These are phyloP conservation scores for Colletotrichum lini DNA, from an alignment of 2,329 filamentous ascomycete species.

Conservation along the genomic window DNA sequence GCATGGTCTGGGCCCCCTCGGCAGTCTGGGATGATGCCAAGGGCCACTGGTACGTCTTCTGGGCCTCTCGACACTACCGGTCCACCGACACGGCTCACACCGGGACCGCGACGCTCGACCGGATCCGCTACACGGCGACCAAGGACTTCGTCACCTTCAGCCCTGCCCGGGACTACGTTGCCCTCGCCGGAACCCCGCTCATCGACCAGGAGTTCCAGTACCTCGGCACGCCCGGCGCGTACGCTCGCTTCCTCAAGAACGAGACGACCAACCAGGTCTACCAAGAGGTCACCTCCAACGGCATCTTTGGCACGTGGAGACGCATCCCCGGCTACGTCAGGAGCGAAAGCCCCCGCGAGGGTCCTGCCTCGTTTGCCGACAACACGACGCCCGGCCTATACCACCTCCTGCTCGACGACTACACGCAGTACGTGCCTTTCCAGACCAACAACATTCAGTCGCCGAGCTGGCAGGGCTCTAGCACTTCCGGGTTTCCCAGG, in stretches of 20 bases:
- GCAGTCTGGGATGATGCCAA: constrained; percentile 53
- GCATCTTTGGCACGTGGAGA: constrained; percentile 64
- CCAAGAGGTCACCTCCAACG: constrained; percentile 59
- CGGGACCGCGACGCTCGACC: constrained; percentile 55
- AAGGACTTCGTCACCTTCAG: constrained; percentile 65
- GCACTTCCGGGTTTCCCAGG: constrained; percentile 55
- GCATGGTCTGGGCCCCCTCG: constrained; percentile 57
- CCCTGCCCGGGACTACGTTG: constrained; percentile 60
- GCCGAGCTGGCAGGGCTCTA: constrained; percentile 56
- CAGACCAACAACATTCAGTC: constrained; percentile 56
- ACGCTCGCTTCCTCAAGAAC: constrained; percentile 66
- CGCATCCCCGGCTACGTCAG: constrained; percentile 54
- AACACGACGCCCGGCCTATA: constrained; percentile 52
- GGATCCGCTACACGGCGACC: constrained; percentile 66
- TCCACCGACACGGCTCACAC: constrained; percentile 60
- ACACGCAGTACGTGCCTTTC: constrained; percentile 61
- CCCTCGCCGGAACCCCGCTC: constrained; percentile 56
- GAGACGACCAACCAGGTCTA: constrained; percentile 64
- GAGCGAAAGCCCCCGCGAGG: constrained; percentile 43
- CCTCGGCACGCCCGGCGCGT: constrained; percentile 56
- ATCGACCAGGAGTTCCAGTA: constrained; percentile 66
- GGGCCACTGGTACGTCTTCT: constrained; percentile 62
- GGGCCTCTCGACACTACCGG: constrained; percentile 62
- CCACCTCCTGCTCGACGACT: constrained; percentile 62
- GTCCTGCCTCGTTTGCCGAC: constrained; percentile 56